Percentiles rank a stretch among this genome's conserved stretches.
Evolutionary conservation across 495 filamentous ascomycete genomes (phyloP).

Genomic region (Parmelia sp.): DNA sequence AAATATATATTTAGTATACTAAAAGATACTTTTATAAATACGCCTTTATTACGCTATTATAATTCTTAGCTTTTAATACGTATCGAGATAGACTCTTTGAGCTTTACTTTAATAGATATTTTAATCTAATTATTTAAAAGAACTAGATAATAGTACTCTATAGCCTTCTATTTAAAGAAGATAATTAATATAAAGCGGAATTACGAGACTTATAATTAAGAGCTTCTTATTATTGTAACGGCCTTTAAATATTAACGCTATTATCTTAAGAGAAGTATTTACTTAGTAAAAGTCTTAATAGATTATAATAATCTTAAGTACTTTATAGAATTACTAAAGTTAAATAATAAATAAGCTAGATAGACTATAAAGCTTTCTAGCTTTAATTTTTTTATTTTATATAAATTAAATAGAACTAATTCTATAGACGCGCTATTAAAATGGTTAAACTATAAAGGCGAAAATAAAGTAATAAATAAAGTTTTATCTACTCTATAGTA

Average conservation of each 20-base stretch:
- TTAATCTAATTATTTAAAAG: conserved; percentile 18
- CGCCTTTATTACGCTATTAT: conserved; percentile 16
- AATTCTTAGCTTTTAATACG: conserved; percentile 21
- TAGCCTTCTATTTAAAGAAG: conserved; percentile 22
- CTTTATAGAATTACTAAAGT: conserved; percentile 18
- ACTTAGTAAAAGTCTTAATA: conserved; percentile 15
- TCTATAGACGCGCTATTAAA: too few species aligned
- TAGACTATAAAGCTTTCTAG: background rate
- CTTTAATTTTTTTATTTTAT: background rate
- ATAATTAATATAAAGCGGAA: conserved; percentile 15
- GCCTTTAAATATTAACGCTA: conserved; percentile 14
- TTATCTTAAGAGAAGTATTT: conserved; percentile 12
- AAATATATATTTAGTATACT: conserved; percentile 8
- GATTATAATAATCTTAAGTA: conserved; percentile 19
- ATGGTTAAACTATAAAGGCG: background rate
- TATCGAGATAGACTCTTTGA: conserved; percentile 1
- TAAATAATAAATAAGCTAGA: conserved; percentile 8
- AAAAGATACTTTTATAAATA: conserved; percentile 13
- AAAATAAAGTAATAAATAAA: background rate
- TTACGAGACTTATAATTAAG: conserved; percentile 24
- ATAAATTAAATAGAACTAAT: background rate
- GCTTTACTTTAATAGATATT: conserved; percentile 16
- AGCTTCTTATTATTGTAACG: conserved; percentile 17
- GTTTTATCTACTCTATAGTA: background rate
- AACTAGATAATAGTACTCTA: conserved; percentile 14